phyloP scores from a whole-genome alignment of 805 yeast genomes.

The Saccharomycopsis sp. region DNA sequence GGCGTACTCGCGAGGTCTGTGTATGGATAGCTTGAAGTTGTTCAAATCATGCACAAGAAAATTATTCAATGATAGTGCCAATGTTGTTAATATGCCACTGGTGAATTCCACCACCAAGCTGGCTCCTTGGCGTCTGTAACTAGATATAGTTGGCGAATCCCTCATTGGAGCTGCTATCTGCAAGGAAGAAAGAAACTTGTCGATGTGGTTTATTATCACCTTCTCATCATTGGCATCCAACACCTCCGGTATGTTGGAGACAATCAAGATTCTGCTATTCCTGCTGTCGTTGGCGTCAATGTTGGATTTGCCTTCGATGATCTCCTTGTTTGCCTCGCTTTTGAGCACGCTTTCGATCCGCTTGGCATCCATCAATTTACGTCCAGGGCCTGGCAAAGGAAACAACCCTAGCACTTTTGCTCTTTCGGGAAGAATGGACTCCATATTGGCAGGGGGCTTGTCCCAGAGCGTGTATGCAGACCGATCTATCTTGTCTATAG shows the following conservation, averaged over 20 bases:
- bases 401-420: conserved; percentile 78
- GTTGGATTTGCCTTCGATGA: conserved; percentile 23
- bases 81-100: conserved; percentile 48
- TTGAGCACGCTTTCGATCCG: conserved; percentile 8
- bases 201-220: conserved; percentile 37
- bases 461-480: conserved; percentile 58
- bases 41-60: conserved; percentile 4
- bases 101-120: conserved; percentile 45
- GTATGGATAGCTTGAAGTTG: conserved; percentile 28
- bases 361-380: conserved; percentile 24
- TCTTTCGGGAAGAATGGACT: conserved; percentile 62
- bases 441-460: conserved; percentile 62
- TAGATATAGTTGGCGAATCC: conserved; percentile 29
- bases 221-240: conserved; percentile 25
- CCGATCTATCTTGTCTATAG: conserved; percentile 47
- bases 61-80: conserved; percentile 32
- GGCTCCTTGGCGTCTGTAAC: conserved; percentile 30
- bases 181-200: conserved; percentile 38
- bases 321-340: conserved; percentile 8
- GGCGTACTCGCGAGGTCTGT: conserved; percentile 43
- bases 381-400: conserved; percentile 59
- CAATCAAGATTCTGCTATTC: conserved; percentile 24
- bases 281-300: conserved; percentile 26
- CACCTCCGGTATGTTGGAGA: conserved; percentile 17
- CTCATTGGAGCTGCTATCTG: conserved; percentile 35